Base-by-base conservation (phyloP, 2,329 filamentous ascomycete species). In the Calonectria montana region DNA sequence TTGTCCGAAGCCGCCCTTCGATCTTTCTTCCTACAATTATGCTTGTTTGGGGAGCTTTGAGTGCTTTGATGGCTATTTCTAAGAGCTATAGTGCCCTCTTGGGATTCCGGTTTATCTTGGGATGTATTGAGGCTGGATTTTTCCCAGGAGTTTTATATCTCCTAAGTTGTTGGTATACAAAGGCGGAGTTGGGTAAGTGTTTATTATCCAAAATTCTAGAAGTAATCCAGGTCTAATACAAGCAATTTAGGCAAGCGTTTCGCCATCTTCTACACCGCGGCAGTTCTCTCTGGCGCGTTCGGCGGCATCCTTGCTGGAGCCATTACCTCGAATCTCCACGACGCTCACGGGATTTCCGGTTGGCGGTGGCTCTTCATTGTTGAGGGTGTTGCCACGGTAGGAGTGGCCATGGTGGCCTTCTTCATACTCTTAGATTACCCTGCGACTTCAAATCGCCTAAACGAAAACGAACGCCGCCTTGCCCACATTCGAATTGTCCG, bases 121-220 rank as follows among this genome's bases (percentile, higher is more conserved):
- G 88, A 67, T 83, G 86, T 8, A 79, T 88, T 31, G 88, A 89
- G 74, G 83, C 87, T 21, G 87, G 87, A 0, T 89, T 89, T 74
- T 86, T 86, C 7, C 88, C 88, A 0, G 88, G 87, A 25, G 85
- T 89, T 3, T 77, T 89, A 15, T 84, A 87, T 41, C 83, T 90
- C 47, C 82, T 91, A n/a, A 88, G 85, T 1, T 88, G 85, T 2
- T 91, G 88, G 88, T 91, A 91, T 78, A 89, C 88, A 82, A 64
- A 43, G 35, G 57, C 65, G 39, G 75, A 75, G 48, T 45, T 76
- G 43, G 74, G 74, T 72, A 73, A 15, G 62, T 43, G 16, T 18
- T 15, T 29, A 5, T 15, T 2, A 10, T 21, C 1, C 9, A 10
- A 5, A 43, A 21, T 3, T 9, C 9, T 6, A 27, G 31, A 18